Conservation (phyloP, 768 basidiomycete species). For the Russula brevipes region DNA sequence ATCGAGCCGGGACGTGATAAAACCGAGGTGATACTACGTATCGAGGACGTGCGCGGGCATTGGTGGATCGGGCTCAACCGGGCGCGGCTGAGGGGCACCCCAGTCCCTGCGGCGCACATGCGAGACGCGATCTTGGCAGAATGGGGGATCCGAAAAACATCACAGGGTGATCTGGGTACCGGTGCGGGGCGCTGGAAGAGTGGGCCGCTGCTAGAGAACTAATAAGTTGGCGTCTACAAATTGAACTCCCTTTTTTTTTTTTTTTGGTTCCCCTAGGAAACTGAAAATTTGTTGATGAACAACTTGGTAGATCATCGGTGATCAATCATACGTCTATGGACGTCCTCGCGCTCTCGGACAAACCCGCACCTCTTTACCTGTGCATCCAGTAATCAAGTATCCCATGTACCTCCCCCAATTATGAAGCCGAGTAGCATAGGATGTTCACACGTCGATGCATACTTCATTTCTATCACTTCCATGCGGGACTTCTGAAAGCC, state of each 20-base stretch:
- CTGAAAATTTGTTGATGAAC: not conserved
- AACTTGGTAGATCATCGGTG: not conserved
- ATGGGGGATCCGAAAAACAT: constrained; percentile 21
- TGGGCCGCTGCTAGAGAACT: constrained; percentile 15
- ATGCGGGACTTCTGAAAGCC: not conserved
- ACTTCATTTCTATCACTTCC: not conserved
- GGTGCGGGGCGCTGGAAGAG: constrained; percentile 19
- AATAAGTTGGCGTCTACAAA: not conserved
- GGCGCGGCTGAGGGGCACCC: constrained; percentile 17
- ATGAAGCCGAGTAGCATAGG: not conserved
- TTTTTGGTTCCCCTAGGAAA: not conserved
- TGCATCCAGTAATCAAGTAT: not conserved
- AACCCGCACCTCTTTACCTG: not conserved
- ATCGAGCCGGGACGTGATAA: constrained; percentile 23
- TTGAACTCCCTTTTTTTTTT: not conserved
- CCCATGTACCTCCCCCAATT: not conserved
- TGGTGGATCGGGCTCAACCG: constrained; percentile 24
- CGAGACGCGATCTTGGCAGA: constrained; percentile 15
- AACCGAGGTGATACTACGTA: constrained; percentile 23
- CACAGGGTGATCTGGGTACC: not conserved
- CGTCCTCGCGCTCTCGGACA: not conserved
- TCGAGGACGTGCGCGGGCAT: constrained; percentile 23
- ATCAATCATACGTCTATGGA: constrained; percentile 4
- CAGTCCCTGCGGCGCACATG: constrained; percentile 9
- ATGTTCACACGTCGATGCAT: not conserved